phyloP scores from a whole-genome alignment of 2,329 filamentous ascomycete species.

The Massarina eburnea region DNA sequence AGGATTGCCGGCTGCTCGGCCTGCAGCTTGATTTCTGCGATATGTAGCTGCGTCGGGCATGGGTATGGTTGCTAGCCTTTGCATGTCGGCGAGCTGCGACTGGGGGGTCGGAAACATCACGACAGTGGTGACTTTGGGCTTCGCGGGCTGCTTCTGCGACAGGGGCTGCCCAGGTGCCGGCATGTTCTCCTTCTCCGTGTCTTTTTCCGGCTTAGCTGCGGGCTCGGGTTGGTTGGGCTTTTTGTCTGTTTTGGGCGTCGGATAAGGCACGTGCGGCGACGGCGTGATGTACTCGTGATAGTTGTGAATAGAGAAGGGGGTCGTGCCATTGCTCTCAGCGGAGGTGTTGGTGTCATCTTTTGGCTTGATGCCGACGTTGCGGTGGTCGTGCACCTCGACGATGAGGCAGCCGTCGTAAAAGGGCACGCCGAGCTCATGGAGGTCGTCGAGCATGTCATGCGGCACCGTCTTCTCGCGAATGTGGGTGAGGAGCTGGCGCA shows the following conservation, averaged over 20 bases:
- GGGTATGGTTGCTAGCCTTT: slow-evolving; percentile 73
- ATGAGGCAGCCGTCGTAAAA: slow-evolving; percentile 95
- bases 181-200: slow-evolving; percentile 62
- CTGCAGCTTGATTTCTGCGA: slow-evolving; percentile 51
- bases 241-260: slow-evolving; percentile 29
- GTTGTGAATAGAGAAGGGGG: slow-evolving; percentile 86
- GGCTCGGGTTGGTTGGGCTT: slow-evolving; percentile 27
- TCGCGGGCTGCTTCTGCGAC: slow-evolving; percentile 48
- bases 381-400: slow-evolving; percentile 90
- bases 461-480: slow-evolving; percentile 76
- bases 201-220: slow-evolving; percentile 33
- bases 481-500: slow-evolving; percentile 80
- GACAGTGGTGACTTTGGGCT: slow-evolving; percentile 67
- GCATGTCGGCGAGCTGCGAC: slow-evolving; percentile 73
- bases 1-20: slow-evolving; percentile 57
- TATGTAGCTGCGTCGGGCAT: slow-evolving; percentile 52
- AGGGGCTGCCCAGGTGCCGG: slow-evolving; percentile 53
- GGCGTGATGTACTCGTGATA: slow-evolving; percentile 88
- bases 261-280: slow-evolving; percentile 80
- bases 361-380: slow-evolving; percentile 62
- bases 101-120: slow-evolving; percentile 84
- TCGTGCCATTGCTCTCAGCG: slow-evolving; percentile 60
- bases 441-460: slow-evolving; percentile 82
- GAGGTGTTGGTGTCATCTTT: slow-evolving; percentile 52
- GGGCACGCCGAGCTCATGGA: slow-evolving; percentile 68